Evolutionary conservation across 2,329 filamentous ascomycete species (phyloP).

Genomic region (Aspergillus proliferans): DNA sequence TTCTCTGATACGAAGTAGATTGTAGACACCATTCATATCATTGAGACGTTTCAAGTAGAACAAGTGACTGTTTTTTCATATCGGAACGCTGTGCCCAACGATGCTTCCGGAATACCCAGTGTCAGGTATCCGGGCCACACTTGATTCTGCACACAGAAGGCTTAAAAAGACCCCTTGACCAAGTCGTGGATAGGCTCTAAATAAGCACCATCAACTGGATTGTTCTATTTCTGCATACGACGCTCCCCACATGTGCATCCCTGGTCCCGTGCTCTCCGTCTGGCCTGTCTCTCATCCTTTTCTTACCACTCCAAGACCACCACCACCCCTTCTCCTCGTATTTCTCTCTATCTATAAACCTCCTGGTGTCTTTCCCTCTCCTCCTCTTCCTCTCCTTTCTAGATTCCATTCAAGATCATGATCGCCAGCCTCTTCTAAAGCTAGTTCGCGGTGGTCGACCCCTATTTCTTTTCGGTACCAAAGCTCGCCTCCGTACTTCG

Average conservation of each 20-base stretch:
- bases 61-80: too few species aligned
- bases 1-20: conserved; percentile 8
- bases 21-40: conserved; percentile 3
- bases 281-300: neutral
- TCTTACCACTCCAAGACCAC: neutral
- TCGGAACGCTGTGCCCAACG: too few species aligned
- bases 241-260: neutral
- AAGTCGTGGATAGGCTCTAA: too few species aligned
- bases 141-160: too few species aligned
- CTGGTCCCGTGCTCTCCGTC: neutral
- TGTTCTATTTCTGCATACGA: neutral
- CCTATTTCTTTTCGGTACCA: too few species aligned
- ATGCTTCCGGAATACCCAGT: too few species aligned
- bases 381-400: neutral
- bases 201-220: neutral
- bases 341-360: neutral
- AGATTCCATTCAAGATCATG: neutral
- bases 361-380: neutral
- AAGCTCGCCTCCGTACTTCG: neutral
- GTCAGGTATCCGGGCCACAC: too few species aligned
- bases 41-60: too few species aligned
- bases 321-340: neutral
- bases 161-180: too few species aligned
- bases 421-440: too few species aligned
- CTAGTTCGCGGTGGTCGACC: too few species aligned